Percentiles rank a stretch among this genome's conserved stretches.
Evolutionary conservation across 73 alveolate species (phyloP).

Genomic region (Tetrahymena thermophila): DNA sequence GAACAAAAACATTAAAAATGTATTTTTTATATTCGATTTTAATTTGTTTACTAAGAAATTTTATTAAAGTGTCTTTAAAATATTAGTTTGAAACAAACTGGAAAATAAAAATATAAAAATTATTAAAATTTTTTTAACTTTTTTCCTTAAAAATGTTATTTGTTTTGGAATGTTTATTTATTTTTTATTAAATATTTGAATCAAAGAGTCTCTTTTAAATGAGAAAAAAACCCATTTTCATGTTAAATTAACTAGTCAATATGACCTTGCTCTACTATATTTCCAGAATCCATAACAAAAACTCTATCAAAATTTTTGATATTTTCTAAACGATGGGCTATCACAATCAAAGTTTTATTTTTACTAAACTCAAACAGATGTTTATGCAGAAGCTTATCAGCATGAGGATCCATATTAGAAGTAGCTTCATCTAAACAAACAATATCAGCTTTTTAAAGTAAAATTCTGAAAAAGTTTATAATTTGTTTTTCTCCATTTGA

Average conservation of each 20-base stretch:
- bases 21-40: too few species aligned
- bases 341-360: constrained; percentile 29
- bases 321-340: constrained; percentile 33
- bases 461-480: constrained; percentile 59
- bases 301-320: constrained; percentile 28
- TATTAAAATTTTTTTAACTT: too few species aligned
- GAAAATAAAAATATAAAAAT: too few species aligned
- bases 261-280: constrained; percentile 12
- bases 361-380: neutral
- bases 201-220: neutral
- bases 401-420: constrained; percentile 63
- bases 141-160: too few species aligned
- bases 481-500: constrained; percentile 68
- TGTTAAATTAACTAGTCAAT: neutral
- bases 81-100: too few species aligned
- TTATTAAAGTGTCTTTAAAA: too few species aligned
- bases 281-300: constrained; percentile 9
- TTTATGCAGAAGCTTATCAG: constrained; percentile 52
- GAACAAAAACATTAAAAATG: too few species aligned
- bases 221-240: neutral
- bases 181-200: too few species aligned
- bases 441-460: constrained; percentile 53
- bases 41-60: too few species aligned
- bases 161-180: too few species aligned
- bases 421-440: constrained; percentile 76